phyloP scores from a whole-genome alignment of 805 yeast genomes.

The Yarrowia sp. region DNA sequence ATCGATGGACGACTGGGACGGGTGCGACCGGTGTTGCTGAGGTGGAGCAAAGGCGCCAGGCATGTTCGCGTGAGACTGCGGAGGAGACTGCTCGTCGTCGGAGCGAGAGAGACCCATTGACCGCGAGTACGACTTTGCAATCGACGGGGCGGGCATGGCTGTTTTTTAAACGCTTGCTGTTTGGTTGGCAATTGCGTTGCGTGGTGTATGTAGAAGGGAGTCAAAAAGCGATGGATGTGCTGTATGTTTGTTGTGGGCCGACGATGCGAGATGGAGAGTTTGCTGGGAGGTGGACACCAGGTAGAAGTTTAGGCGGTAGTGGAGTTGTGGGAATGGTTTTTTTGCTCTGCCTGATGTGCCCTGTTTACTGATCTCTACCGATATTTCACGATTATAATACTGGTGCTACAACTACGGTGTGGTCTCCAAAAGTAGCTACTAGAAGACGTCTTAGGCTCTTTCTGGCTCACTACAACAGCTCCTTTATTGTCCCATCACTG shows the following conservation, averaged over 20 bases:
- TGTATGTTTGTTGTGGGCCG: slow-evolving; percentile 23
- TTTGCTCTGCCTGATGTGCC: too few species aligned
- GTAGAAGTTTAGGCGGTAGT: too few species aligned
- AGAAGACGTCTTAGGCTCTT: not conserved
- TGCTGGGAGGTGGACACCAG: too few species aligned
- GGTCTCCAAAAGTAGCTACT: not conserved
- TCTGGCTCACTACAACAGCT: not conserved
- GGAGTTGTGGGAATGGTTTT: too few species aligned
- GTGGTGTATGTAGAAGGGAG: slow-evolving; percentile 19
- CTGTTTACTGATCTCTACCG: too few species aligned
- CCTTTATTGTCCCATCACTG: slow-evolving; percentile 9
- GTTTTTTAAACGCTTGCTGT: not conserved
- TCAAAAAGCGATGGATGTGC: not conserved
- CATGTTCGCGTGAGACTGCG: slow-evolving; percentile 21
- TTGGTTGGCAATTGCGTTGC: slow-evolving; percentile 9
- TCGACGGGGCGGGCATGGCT: slow-evolving; percentile 24
- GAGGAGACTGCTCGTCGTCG: slow-evolving; percentile 20
- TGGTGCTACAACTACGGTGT: too few species aligned
- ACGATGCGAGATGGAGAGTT: slow-evolving; percentile 15
- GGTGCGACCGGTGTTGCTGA: not conserved
- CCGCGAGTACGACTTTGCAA: slow-evolving; percentile 24
- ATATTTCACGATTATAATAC: too few species aligned
- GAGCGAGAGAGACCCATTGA: slow-evolving; percentile 22
- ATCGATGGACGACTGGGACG: slow-evolving; percentile 11
- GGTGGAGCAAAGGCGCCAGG: slow-evolving; percentile 15